Evolutionary conservation across 2,329 filamentous ascomycete genomes (phyloP), one percentile per base, ranked within the genome.

Genomic region (Pleoardoris graminearum): DNA sequence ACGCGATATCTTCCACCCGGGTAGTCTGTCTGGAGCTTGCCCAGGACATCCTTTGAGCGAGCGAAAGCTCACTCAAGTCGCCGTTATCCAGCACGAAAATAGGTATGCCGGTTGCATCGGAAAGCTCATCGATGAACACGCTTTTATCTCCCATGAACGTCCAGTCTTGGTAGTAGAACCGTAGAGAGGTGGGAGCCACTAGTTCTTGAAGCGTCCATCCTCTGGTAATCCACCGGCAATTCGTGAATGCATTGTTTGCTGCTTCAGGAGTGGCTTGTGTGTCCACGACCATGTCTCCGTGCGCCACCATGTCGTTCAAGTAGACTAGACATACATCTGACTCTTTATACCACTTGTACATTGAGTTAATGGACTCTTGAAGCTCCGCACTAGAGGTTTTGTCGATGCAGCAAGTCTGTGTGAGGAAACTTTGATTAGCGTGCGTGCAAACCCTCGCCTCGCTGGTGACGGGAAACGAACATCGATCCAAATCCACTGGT

Each of bases 191-290:
- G 2, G 65, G 66, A 11, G 67, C 67, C 4, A 69, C 51, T 4
- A 68, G 55, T 25, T 69, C 67, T 53, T 69, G 67, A 4, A 68
- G 51, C 1, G 67, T 69, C 67, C 65, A 68, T n/a, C 65, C 65
- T 32, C 62, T 57, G 23, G 54, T 65, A 1, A 61, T 47, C 67
- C 66, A 69, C 6, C 63, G 57, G 38, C 54, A 61, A 12, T 46
- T 53, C 7, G 55, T 36, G 22, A 68, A 63, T 0, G 63, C 60
- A 3, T 45, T 33, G 42, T 32, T 59, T 7, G 58, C 55, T 0
- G 55, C 52, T 2, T 61, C 59, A 8, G 57, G 59, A 11, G 58
- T 59, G 10, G 58, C 48, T 12, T 57, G 23, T 33, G 43, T 48
- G 17, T 25, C 35, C 30, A 42, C 41, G 36, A 21, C 17, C 12